Conservation (phyloP, 2,329 filamentous ascomycete genomes). For the Fusarium sp. region DNA sequence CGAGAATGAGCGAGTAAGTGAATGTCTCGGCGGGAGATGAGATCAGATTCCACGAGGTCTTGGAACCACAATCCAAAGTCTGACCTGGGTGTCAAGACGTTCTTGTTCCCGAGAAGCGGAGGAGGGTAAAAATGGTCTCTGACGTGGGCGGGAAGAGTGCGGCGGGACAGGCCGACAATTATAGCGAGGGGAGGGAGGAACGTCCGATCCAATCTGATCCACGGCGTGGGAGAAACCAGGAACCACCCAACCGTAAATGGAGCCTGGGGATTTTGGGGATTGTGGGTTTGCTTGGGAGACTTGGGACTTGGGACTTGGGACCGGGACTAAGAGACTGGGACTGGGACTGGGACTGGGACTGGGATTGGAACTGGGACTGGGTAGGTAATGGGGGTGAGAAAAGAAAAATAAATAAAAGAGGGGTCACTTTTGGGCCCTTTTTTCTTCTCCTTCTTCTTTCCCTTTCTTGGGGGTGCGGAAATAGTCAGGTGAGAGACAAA, state of each 20-base stretch:
- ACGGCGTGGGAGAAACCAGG: slow-evolving; percentile 42
- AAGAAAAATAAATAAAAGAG: slow-evolving; percentile 33
- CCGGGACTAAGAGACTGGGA: slow-evolving; percentile 5
- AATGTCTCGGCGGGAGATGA: slow-evolving; percentile 47
- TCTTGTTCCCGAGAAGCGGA: slow-evolving; percentile 36
- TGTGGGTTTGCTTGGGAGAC: slow-evolving; percentile 34
- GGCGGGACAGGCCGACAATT: slow-evolving; percentile 46
- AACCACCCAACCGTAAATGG: slow-evolving; percentile 45
- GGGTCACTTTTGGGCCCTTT: slow-evolving; percentile 36
- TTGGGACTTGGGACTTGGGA: slow-evolving; percentile 39
- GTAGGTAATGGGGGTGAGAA: slow-evolving; percentile 35
- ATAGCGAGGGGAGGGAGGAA: slow-evolving; percentile 44
- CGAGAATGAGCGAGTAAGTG: slow-evolving; percentile 40
- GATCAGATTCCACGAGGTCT: slow-evolving; percentile 44
- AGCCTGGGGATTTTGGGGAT: slow-evolving; percentile 43
- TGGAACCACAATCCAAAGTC: slow-evolving; percentile 42
- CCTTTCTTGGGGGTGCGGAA: slow-evolving; percentile 39
- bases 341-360: slow-evolving; percentile 35
- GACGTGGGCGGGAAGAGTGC: slow-evolving; percentile 42
- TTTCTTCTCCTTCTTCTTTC: slow-evolving; percentile 19
- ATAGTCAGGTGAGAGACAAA: slow-evolving; percentile 43
- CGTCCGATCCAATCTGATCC: slow-evolving; percentile 44
- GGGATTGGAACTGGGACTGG: slow-evolving; percentile 4
- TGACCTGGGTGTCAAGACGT: slow-evolving; percentile 26
- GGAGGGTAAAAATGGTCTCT: slow-evolving; percentile 42